phyloP scores from a whole-genome alignment of 2,329 filamentous ascomycete species.

The Alternaria brassicicola region DNA sequence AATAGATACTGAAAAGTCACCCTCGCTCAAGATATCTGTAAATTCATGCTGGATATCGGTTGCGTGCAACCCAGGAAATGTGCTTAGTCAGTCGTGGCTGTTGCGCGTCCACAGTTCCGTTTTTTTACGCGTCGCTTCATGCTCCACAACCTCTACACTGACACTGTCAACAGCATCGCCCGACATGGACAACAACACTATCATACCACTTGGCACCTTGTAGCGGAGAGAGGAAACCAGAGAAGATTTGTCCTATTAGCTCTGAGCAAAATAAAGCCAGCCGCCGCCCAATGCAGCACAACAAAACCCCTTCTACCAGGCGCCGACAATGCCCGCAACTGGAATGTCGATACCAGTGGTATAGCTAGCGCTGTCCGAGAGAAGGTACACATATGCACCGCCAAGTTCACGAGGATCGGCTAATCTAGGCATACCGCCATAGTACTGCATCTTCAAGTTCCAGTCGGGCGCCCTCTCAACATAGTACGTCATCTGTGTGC shows the following conservation, averaged over 20 bases:
- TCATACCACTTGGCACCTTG: not conserved
- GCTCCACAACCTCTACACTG: not conserved
- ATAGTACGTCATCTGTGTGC: conserved; percentile 66
- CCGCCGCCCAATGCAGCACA: conserved; percentile 29
- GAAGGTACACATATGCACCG: conserved; percentile 57
- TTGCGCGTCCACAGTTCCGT: not conserved
- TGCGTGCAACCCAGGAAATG: not conserved
- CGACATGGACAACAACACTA: not conserved
- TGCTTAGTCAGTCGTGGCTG: conserved; percentile 9
- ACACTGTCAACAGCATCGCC: not conserved
- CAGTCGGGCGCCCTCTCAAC: conserved; percentile 58
- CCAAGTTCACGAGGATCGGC: conserved; percentile 59
- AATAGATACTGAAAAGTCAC: not conserved
- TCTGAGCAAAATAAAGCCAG: conserved; percentile 9
- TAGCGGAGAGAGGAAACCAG: not conserved
- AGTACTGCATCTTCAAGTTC: conserved; percentile 61
- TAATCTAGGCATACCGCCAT: conserved; percentile 60
- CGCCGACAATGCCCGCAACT: conserved; percentile 57
- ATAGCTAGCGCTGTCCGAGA: conserved; percentile 56
- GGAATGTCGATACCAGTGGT: conserved; percentile 59
- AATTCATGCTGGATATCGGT: not conserved
- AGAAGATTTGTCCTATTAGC: conserved; percentile 8
- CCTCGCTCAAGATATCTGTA: not conserved
- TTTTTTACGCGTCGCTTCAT: not conserved
- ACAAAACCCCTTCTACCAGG: conserved; percentile 39